phyloP scores from a whole-genome alignment of 163 green algal genomes.

The Scenedesmus sp. region DNA sequence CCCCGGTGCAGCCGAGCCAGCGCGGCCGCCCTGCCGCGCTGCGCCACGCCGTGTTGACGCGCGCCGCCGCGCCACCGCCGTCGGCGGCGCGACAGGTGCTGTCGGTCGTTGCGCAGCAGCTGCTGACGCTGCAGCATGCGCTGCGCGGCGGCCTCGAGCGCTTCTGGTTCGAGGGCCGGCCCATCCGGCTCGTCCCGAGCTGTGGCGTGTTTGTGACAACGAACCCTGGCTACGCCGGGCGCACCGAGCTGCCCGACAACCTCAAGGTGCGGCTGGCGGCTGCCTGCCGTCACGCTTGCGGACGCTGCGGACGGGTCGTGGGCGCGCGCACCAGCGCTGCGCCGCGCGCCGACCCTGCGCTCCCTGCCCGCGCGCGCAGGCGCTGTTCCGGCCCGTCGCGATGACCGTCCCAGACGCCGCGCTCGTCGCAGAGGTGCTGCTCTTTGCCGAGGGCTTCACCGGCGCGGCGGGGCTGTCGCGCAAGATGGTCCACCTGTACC shows the following conservation, averaged over 20 bases:
- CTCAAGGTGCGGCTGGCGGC: slow-evolving; percentile 64
- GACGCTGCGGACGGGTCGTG: neutral
- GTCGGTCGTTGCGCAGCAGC: slow-evolving; percentile 87
- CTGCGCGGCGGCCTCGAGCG: slow-evolving; percentile 72
- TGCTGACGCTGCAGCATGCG: slow-evolving; percentile 90
- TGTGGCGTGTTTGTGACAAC: slow-evolving; percentile 90
- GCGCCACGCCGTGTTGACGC: no score
- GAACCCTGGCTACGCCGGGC: slow-evolving; percentile 87
- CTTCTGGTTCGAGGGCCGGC: slow-evolving; percentile 90
- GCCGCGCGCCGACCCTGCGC: neutral
- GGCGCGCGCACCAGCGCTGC: neutral
- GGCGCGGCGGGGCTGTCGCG: slow-evolving; percentile 74
- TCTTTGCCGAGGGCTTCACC: slow-evolving; percentile 87
- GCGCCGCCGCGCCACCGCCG: neutral
- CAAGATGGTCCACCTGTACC: slow-evolving; percentile 93
- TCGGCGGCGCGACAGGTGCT: slow-evolving; percentile 60
- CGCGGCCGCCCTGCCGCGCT: no score
- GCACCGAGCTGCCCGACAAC: slow-evolving; percentile 89
- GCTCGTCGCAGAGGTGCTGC: slow-evolving; percentile 84
- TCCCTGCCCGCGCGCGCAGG: slow-evolving; percentile 44
- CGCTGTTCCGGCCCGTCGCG: slow-evolving; percentile 82
- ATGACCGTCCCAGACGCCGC: slow-evolving; percentile 92
- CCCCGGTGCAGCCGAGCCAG: neutral
- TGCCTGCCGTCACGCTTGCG: neutral
- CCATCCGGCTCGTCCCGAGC: slow-evolving; percentile 79